Conservation (phyloP, 345 rosid species). For the Angophora floribunda region DNA sequence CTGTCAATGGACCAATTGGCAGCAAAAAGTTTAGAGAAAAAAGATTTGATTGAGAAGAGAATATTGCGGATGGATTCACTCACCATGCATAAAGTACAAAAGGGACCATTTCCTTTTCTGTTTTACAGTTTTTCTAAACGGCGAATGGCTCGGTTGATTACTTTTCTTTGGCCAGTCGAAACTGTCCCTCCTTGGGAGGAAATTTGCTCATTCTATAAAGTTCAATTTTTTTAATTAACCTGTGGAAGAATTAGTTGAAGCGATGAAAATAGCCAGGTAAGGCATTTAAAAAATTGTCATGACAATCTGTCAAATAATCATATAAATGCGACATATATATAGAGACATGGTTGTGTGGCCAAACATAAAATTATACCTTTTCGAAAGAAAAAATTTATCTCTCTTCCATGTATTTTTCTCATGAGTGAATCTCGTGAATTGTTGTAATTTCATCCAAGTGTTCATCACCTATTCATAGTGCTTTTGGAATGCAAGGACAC, state of each 20-base stretch:
- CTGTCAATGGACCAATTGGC: neutral
- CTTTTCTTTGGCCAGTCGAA: neutral
- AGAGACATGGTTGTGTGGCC: neutral
- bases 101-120: neutral
- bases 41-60: neutral
- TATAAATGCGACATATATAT: neutral
- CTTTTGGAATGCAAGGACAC: neutral
- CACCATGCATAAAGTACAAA: neutral
- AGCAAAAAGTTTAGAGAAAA: neutral
- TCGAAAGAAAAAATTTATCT: neutral
- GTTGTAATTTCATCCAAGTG: neutral
- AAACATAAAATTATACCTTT: neutral
- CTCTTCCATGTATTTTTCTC: neutral
- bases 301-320: neutral
- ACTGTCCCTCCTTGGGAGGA: neutral
- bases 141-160: neutral
- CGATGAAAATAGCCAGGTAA: neutral
- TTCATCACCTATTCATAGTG: neutral
- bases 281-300: neutral
- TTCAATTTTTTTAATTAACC: neutral
- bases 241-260: neutral
- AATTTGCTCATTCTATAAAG: neutral
- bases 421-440: neutral
- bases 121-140: neutral
- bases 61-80: neutral